These are phyloP conservation scores for Talaromyces sp. DNA, from an alignment of 2,329 filamentous ascomycete species.

Conservation along the genomic window DNA sequence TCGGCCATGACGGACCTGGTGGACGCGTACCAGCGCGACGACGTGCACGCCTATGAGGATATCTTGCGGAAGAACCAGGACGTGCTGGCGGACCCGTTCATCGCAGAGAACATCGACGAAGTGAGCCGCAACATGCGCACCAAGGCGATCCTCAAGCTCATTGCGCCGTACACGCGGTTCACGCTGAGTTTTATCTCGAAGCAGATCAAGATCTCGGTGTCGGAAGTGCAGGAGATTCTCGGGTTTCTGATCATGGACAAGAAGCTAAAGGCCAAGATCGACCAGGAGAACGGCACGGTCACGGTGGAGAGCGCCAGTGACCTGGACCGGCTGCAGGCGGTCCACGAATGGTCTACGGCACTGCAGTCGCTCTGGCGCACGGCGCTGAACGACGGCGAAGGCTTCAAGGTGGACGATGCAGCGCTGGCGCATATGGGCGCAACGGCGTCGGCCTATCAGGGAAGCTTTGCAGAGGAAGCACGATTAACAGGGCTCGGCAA, in stretches of 20 bases:
- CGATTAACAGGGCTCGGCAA: slow-evolving; percentile 17
- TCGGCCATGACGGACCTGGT: slow-evolving; percentile 96
- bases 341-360: slow-evolving; percentile 68
- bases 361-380: slow-evolving; percentile 65
- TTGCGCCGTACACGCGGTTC: slow-evolving; percentile 92
- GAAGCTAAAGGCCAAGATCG: slow-evolving; percentile 80
- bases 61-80: slow-evolving; percentile 85
- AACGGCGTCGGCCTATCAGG: slow-evolving; percentile 23
- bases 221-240: slow-evolving; percentile 92
- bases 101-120: slow-evolving; percentile 98
- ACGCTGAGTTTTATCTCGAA: slow-evolving; percentile 81
- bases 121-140: slow-evolving; percentile 97
- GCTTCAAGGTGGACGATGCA: slow-evolving; percentile 44
- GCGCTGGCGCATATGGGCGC: slow-evolving; percentile 28
- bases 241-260: slow-evolving; percentile 89
- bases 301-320: slow-evolving; percentile 73
- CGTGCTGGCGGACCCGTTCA: slow-evolving; percentile 86
- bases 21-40: slow-evolving; percentile 91
- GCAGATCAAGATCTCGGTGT: slow-evolving; percentile 76
- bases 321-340: slow-evolving; percentile 62
- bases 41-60: slow-evolving; percentile 85
- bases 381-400: slow-evolving; percentile 74
- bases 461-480: slow-evolving; percentile 29
- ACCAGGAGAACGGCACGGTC: slow-evolving; percentile 80
- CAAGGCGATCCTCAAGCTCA: slow-evolving; percentile 87